Base-by-base conservation (phyloP, 257 asterid species). In the Catharanthus roseus region DNA sequence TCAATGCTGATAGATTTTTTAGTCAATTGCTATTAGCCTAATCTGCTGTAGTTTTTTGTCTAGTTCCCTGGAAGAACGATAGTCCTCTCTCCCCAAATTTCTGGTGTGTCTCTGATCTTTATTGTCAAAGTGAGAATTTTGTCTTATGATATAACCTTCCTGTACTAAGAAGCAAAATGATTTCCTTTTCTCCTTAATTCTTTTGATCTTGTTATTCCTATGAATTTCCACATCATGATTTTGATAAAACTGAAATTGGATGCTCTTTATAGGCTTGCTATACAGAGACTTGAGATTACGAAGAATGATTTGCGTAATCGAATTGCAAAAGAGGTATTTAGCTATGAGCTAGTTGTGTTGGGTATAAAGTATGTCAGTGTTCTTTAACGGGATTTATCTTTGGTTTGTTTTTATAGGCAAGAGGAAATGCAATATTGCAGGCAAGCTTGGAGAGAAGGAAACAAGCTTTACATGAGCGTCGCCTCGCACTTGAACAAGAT, bases 381-480 rank as follows among this genome's bases (percentile, higher is more conserved):
- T 68, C 44, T 47, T 75, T 75, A 19, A 73, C 65, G 38, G 23
- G 18, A 68, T 70, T 29, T 45, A 49, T 61, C 54, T 64, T 62
- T 62, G 6, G 28, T 75, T 74, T 64, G 39, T 69, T 63, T 69
- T 50, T 78, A 49, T 70, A 92, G 98, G 96, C 96, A 68, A 89
- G 92, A 82, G 96, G 96, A 75, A 92, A 92, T 80, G 98, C 96
- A 53, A 92, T 92, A 74, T 78, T 92, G 82, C 96, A 92, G 84
- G 96, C 98, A 74, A 92, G 98, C 84, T 83, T 92, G 85, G 96
- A 92, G 83, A 87, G 96, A 79, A 80, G 98, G 85, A 92, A 92
- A 81, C 96, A 90, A 83, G 96, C 96, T 73, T 84, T 92, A 88
- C 96, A 86, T 70, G 96, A 92, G 83, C 96, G 96, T 9, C 96